phyloP scores from a whole-genome alignment of 2,329 filamentous ascomycete genomes.

The Stachybotrys chlorohalonatus region DNA sequence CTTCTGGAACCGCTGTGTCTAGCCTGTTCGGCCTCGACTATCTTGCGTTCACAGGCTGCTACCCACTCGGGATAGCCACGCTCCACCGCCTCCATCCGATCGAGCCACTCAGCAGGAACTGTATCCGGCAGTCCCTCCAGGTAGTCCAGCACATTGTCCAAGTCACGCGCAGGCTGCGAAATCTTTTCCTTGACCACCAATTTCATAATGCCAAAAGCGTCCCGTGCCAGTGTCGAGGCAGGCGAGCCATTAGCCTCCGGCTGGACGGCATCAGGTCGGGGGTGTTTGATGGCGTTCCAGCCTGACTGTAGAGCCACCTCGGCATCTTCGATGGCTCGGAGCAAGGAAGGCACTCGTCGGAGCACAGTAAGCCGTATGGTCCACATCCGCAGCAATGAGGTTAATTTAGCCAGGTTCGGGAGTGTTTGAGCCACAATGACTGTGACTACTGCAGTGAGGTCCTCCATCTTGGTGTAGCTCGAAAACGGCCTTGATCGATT shows the following conservation, averaged over 20 bases:
- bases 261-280: conserved; percentile 9
- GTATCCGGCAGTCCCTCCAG: conserved; percentile 79
- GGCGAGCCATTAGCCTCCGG: conserved; percentile 7
- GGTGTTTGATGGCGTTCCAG: conserved; percentile 50
- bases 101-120: conserved; percentile 79
- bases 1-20: not conserved
- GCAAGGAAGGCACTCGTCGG: conserved; percentile 59
- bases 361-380: conserved; percentile 66
- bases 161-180: conserved; percentile 55
- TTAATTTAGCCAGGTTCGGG: conserved; percentile 68
- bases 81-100: conserved; percentile 75
- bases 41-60: conserved; percentile 62
- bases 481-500: conserved; percentile 30
- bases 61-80: conserved; percentile 72
- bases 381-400: conserved; percentile 69
- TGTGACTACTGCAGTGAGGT: conserved; percentile 83
- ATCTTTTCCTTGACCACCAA: conserved; percentile 60
- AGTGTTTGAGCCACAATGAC: conserved; percentile 85
- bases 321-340: conserved; percentile 57
- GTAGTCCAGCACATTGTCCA: conserved; percentile 81
- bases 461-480: conserved; percentile 66
- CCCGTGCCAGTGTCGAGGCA: conserved; percentile 24
- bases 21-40: conserved; percentile 57
- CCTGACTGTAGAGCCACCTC: conserved; percentile 56
- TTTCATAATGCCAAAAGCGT: conserved; percentile 50